These are phyloP conservation scores for Pelargonium cotyledonis DNA, from an alignment of 441 rosid genomes.

Conservation along the genomic window DNA sequence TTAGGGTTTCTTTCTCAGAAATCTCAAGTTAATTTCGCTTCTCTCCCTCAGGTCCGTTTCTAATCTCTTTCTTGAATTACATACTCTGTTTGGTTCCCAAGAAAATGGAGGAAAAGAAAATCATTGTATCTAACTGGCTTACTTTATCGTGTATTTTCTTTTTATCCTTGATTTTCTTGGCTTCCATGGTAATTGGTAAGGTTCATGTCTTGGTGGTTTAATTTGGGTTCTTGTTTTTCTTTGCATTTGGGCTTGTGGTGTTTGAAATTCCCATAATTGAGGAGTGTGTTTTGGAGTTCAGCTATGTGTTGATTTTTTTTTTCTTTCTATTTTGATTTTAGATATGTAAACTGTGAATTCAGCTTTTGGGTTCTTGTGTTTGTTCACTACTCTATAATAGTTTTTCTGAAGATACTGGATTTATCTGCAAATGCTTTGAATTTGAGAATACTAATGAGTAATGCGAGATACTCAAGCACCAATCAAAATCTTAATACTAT, in stretches of 20 bases:
- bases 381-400: background rate
- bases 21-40: background rate
- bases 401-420: background rate
- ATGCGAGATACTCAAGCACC: background rate
- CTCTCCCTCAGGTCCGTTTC: background rate
- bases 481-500: too few relatives aligned
- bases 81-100: slow-evolving; percentile 18
- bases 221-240: background rate
- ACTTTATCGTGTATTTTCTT: background rate
- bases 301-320: background rate
- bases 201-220: background rate
- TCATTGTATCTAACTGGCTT: background rate
- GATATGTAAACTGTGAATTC: background rate
- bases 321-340: background rate
- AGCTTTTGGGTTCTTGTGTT: background rate
- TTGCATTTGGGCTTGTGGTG: background rate
- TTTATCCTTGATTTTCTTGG: background rate
- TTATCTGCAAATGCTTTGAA: background rate
- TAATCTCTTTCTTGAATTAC: background rate
- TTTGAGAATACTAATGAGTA: background rate
- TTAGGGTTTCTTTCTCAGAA: background rate
- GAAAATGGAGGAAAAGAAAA: slow-evolving; percentile 10
- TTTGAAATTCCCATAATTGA: background rate
- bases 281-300: background rate
- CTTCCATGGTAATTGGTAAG: background rate